A percentile compares a stretch with the other conserved stretches of the same genome.
Conservation (phyloP, 225 moss, liverwort and hornwort genomes). For the Rhytidiadelphus loreus region DNA sequence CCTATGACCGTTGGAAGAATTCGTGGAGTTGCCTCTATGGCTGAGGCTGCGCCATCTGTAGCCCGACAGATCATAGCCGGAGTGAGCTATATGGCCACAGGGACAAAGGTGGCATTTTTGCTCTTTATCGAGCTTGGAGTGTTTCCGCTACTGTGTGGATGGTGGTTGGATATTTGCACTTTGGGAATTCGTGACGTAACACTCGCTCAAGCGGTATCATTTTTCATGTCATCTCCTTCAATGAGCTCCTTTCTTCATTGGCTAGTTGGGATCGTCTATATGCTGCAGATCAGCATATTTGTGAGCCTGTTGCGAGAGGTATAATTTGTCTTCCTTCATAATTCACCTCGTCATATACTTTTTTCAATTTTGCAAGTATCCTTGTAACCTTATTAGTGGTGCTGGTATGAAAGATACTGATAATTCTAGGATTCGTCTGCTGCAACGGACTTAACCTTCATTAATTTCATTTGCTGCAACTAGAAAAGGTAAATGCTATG, state of each 20-base stretch:
- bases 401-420: neutral
- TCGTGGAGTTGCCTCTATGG: conserved; percentile 84
- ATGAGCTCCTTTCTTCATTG: conserved; percentile 97
- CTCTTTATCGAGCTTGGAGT: conserved; percentile 90
- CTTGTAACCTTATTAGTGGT: neutral
- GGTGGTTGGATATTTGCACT: conserved; percentile 99
- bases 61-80: conserved; percentile 90
- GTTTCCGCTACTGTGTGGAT: conserved; percentile 91
- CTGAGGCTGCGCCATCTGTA: conserved; percentile 94
- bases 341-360: neutral
- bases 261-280: conserved; percentile 94
- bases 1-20: conserved; percentile 80
- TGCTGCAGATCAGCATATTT: conserved; percentile 97
- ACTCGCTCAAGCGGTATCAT: conserved; percentile 71
- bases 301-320: conserved; percentile 99
- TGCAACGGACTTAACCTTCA: neutral
- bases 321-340: neutral
- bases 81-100: conserved; percentile 78
- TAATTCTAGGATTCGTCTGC: neutral
- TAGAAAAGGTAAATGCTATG: neutral
- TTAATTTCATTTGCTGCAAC: neutral
- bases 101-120: conserved; percentile 84
- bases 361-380: neutral
- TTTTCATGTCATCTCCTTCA: conserved; percentile 76
- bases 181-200: conserved; percentile 86